Evolutionary conservation across 306 rosid species (phyloP), one percentile per base, ranked within the genome.

Genomic region (Gastrolobium villosum): DNA sequence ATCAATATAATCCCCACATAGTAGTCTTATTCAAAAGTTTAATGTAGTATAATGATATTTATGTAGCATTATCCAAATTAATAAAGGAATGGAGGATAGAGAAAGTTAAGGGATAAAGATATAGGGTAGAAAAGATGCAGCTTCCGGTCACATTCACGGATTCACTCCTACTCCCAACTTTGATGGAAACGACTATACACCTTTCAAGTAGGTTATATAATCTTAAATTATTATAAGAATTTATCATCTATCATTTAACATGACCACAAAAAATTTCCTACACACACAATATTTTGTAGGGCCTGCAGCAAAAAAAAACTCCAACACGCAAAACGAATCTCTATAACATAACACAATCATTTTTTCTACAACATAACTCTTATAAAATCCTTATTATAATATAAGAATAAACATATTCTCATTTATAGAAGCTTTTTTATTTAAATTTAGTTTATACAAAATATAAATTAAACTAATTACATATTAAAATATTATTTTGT

Each of bases 51-150:
- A 52, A 50, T 56, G 6, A 7, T 54, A 26, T 10, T 70, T 70
- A 45, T 20, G 3, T 37, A 32, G 45, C 14, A 49, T 32, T 9
- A 55, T 4, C 14, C 6, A 32, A 59, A 57, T 34, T 36, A 50
- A 8, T 70, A 49, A 36, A 46, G 6, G 55, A 36, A 35, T 35
- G 26, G 46, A 35, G 2, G 8, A 26, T 3, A 56, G 45, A 41
- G 28, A 76, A 52, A 65, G 81, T 10, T 39, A 52, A 68, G 43
- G 53, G 70, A 44, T 31, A 43, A 39, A 8, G 4, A 13, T 4
- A 53, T 45, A 14, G 7, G 4, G 45, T 14, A 76, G n/a, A 26
- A 32, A 63, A 5, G 68, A 55, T 34, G 69, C 34, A 67, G 62
- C 56, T 6, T 31, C 63, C 30, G 53, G 30, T 70, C 54, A 10